phyloP scores from a whole-genome alignment of 257 asterid genomes.

The Thymus quinquecostatus region DNA sequence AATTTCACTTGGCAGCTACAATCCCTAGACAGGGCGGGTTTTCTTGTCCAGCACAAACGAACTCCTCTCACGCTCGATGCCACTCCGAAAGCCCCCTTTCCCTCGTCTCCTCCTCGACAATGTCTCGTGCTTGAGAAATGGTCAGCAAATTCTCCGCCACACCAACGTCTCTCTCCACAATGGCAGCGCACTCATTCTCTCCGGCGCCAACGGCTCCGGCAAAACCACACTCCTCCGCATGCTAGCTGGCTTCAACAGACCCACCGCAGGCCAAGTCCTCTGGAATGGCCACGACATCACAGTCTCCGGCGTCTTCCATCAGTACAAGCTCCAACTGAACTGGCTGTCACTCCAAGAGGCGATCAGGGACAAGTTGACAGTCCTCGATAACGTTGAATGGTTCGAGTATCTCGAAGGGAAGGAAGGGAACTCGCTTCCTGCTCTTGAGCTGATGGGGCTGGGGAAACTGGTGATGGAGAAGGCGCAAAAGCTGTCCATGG shows the following conservation, averaged over 20 bases:
- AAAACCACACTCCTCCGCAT: slow-evolving; percentile 78
- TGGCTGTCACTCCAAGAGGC: slow-evolving; percentile 86
- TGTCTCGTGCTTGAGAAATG: slow-evolving; percentile 90
- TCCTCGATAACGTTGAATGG: slow-evolving; percentile 84
- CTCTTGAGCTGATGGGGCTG: slow-evolving; percentile 83
- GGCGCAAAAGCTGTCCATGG: slow-evolving; percentile 83
- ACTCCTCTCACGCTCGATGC: no score
- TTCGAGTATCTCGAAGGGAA: slow-evolving; percentile 85
- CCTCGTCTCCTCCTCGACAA: slow-evolving; percentile 66
- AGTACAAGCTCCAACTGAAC: slow-evolving; percentile 80
- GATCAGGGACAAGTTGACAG: slow-evolving; percentile 63
- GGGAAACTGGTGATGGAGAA: slow-evolving; percentile 75
- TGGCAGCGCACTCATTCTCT: slow-evolving; percentile 70
- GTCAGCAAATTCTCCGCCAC: slow-evolving; percentile 84
- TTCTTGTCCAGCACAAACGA: no score
- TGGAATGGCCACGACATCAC: slow-evolving; percentile 89
- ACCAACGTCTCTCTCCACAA: slow-evolving; percentile 74
- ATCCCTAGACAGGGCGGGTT: no score
- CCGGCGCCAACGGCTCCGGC: slow-evolving; percentile 86
- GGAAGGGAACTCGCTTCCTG: slow-evolving; percentile 69
- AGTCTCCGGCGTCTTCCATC: slow-evolving; percentile 69
- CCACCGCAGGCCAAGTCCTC: slow-evolving; percentile 83
- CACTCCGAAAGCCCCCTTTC: no score
- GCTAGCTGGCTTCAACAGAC: slow-evolving; percentile 81
- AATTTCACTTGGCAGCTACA: no score